A percentile compares a stretch with the other conserved stretches of the same genome.
phyloP scores from a whole-genome alignment of 106 monocot genomes.

The Xerophyta viscosa region DNA sequence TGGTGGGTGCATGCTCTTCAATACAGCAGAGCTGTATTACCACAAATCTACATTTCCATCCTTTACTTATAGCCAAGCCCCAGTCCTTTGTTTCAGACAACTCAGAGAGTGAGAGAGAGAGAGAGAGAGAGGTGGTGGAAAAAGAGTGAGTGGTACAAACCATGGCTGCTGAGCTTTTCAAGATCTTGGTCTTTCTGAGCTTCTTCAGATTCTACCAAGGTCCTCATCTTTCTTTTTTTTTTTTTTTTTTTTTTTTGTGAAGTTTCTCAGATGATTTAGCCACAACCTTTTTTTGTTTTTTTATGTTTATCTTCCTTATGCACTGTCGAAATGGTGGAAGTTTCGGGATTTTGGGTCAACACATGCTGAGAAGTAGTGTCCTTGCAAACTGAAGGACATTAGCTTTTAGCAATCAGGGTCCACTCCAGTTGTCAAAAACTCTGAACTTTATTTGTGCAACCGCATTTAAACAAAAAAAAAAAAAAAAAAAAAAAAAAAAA shows the following conservation, averaged over 20 bases:
- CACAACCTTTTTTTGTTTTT: no score
- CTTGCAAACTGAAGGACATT: no score
- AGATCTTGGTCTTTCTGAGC: conserved; percentile 27
- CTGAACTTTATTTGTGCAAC: no score
- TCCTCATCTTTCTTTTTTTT: conserved; percentile 1
- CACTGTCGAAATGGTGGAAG: no score
- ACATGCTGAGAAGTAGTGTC: no score
- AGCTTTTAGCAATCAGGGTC: no score
- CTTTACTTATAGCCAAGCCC: not conserved
- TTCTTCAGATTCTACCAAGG: conserved; percentile 30
- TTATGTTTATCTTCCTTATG: no score
- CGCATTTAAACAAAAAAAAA: no score
- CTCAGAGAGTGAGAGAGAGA: not conserved
- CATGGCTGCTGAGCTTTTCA: conserved; percentile 23
- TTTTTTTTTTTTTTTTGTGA: not conserved
- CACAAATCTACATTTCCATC: not conserved
- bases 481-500: no score
- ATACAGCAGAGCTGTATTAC: conserved; percentile 6
- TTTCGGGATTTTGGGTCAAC: no score
- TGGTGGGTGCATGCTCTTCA: not conserved
- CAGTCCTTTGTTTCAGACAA: no score
- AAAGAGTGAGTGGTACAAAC: not conserved
- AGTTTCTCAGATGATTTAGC: not conserved
- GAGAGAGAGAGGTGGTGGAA: not conserved
- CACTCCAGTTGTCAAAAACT: no score